phyloP scores from a whole-genome alignment of 148 eudicot species.

The Vaccinium vitisidaea region DNA sequence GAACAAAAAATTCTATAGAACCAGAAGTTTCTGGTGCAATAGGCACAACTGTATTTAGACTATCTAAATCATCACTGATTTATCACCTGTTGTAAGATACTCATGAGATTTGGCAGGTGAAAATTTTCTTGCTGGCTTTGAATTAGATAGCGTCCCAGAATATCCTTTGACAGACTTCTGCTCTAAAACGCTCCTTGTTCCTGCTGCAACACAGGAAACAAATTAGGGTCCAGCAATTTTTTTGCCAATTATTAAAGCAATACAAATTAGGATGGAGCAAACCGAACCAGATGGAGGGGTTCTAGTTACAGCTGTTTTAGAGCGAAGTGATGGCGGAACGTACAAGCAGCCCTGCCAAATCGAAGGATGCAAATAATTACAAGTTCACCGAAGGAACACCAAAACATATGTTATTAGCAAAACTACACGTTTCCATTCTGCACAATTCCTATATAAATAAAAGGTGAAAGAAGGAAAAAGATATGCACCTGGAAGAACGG shows the following conservation, averaged over 20 bases:
- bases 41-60: background rate
- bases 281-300: conserved; percentile 55
- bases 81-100: conserved; percentile 18
- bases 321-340: conserved; percentile 57
- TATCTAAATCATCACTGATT: background rate
- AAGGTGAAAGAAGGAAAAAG: background rate
- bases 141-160: conserved; percentile 16
- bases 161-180: conserved; percentile 16
- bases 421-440: background rate
- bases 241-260: background rate
- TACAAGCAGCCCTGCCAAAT: conserved; percentile 67
- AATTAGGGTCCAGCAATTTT: background rate
- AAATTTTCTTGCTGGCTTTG: conserved; percentile 21
- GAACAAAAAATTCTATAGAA: background rate
- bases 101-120: conserved; percentile 19
- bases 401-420: background rate
- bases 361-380: background rate
- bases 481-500: conserved; percentile 80
- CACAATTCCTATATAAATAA: background rate
- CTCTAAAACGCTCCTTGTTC: conserved; percentile 33
- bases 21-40: background rate
- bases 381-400: background rate
- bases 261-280: background rate
- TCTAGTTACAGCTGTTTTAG: conserved; percentile 40
- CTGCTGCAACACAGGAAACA: conserved; percentile 24